These are phyloP conservation scores for Lipomyces yamadae DNA, from an alignment of 805 yeast species.

Conservation along the genomic window DNA sequence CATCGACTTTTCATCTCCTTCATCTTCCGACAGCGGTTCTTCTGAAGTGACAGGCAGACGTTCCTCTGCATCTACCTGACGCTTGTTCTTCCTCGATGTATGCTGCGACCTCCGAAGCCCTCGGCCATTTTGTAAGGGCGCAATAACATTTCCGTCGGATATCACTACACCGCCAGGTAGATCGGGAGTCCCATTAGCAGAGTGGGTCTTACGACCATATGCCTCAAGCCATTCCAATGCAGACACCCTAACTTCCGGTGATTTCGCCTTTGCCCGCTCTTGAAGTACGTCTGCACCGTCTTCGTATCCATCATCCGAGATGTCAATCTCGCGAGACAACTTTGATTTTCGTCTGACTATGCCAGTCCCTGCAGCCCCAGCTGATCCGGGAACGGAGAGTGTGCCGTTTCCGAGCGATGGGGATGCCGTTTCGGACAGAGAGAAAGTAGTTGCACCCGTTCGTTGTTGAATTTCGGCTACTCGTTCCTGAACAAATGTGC, in stretches of 20 bases:
- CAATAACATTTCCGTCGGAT: not conserved
- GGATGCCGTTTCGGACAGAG: not conserved
- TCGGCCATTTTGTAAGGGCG: slow-evolving; percentile 13
- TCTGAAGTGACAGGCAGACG: slow-evolving; percentile 4
- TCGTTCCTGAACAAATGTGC: slow-evolving; percentile 49
- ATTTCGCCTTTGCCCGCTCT: slow-evolving; percentile 8
- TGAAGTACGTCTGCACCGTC: slow-evolving; percentile 32
- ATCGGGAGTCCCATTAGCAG: slow-evolving; percentile 1
- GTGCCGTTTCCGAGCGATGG: not conserved
- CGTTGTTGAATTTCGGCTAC: slow-evolving; percentile 45
- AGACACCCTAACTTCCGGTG: slow-evolving; percentile 22
- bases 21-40: not conserved
- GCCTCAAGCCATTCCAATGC: slow-evolving; percentile 22
- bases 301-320: slow-evolving; percentile 24
- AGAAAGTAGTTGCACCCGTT: not conserved
- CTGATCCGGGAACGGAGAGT: not conserved
- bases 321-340: slow-evolving; percentile 29
- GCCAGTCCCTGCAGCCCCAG: not conserved
- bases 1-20: not conserved
- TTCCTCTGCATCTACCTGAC: slow-evolving; percentile 2
- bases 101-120: slow-evolving; percentile 22
- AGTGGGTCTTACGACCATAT: slow-evolving; percentile 11
- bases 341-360: slow-evolving; percentile 28
- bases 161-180: slow-evolving; percentile 5
- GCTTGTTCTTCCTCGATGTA: slow-evolving; percentile 7